Percentiles rank a stretch among this genome's conserved stretches.
These are phyloP conservation scores for Panicum virgatum DNA, from an alignment of 202 grass and related monocot genomes.

Conservation along the genomic window DNA sequence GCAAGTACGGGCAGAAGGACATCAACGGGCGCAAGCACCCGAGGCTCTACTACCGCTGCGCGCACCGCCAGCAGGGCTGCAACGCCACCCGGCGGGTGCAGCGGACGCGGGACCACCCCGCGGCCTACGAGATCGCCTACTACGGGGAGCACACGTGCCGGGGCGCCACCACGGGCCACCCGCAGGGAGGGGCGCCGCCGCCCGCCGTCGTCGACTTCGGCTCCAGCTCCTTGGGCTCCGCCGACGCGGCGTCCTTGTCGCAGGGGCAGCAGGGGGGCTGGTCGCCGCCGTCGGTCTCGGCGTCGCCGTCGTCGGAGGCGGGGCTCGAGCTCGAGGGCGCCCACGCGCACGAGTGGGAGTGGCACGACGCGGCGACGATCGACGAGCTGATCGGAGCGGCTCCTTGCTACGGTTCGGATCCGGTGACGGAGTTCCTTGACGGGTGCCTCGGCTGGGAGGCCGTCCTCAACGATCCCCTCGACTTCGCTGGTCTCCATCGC, in stretches of 20 bases:
- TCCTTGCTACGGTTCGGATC: neutral
- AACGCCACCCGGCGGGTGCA: conserved; percentile 62
- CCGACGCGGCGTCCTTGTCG: neutral
- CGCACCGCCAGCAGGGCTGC: conserved; percentile 52
- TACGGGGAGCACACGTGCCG: conserved; percentile 73
- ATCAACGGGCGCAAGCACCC: conserved; percentile 59
- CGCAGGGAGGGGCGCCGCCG: neutral
- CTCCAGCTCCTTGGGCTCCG: conserved; percentile 10
- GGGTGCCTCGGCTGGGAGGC: conserved; percentile 38
- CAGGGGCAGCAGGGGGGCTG: neutral
- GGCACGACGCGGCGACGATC: neutral
- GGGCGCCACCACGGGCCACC: neutral
- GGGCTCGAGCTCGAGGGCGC: neutral
- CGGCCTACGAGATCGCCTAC: conserved; percentile 65
- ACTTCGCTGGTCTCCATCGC: neutral
- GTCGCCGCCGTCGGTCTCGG: conserved; percentile 17
- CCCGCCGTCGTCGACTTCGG: conserved; percentile 39
- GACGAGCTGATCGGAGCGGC: neutral
- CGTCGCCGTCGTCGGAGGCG: conserved; percentile 21
- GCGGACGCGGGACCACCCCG: conserved; percentile 49
- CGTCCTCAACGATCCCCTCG: neutral
- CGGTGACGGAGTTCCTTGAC: conserved; percentile 35
- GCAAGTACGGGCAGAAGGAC: conserved; percentile 84
- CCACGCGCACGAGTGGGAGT: neutral
- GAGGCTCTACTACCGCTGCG: conserved; percentile 75